Conservation (phyloP, 371 early-diverging fungal genomes). For the Mortierella polycephala region DNA sequence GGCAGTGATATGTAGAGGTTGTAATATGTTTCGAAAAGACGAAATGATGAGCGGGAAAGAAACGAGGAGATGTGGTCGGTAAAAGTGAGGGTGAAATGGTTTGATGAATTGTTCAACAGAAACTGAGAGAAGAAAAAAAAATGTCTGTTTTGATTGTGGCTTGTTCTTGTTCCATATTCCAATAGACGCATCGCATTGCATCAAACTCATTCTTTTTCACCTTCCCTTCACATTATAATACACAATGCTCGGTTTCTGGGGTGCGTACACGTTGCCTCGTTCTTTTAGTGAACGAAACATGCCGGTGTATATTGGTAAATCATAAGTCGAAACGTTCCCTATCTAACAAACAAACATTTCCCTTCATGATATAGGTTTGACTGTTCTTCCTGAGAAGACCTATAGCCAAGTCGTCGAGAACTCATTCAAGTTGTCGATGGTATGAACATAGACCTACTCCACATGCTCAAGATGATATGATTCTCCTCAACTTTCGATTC, state of each 20-base stretch:
- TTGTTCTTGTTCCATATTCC: slow-evolving; percentile 1
- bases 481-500: not conserved
- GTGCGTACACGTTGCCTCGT: slow-evolving; percentile 1
- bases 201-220: not conserved
- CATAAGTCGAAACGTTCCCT: not conserved
- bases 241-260: slow-evolving; percentile 55
- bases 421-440: slow-evolving; percentile 81
- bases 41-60: not conserved
- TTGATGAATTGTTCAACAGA: not conserved
- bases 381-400: slow-evolving; percentile 73
- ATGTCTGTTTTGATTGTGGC: slow-evolving; percentile 14
- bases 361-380: slow-evolving; percentile 56
- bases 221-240: slow-evolving; percentile 8
- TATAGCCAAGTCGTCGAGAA: slow-evolving; percentile 78
- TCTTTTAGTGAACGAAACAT: not conserved
- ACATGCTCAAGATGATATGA: not conserved
- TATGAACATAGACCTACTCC: slow-evolving; percentile 28
- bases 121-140: not conserved
- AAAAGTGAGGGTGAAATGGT: not conserved
- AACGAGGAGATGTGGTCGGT: not conserved
- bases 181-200: not conserved
- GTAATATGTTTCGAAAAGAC: too few relatives aligned
- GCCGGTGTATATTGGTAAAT: not conserved
- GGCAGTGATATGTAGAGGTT: too few relatives aligned
- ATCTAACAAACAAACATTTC: not conserved